phyloP scores from a whole-genome alignment of 306 rosid genomes.

The Clitoria ternatea region DNA sequence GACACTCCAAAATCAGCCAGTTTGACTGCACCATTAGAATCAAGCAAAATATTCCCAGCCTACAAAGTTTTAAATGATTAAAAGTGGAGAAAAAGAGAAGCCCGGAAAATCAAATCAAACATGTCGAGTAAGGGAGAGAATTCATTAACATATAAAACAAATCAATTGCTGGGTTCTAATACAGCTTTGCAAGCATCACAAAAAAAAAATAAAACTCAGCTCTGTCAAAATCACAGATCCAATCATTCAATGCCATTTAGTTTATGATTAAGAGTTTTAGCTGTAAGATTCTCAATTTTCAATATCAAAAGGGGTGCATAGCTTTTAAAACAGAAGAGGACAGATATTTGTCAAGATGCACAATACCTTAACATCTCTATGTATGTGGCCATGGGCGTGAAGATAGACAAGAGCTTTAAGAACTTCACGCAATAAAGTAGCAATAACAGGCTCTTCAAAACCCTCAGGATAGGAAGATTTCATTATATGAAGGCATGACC shows the following conservation, averaged over 20 bases:
- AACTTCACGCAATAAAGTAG: conserved; percentile 83
- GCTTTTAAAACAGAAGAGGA: neutral
- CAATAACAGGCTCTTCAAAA: conserved; percentile 91
- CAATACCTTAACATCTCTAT: conserved; percentile 93
- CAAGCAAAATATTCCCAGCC: conserved; percentile 95
- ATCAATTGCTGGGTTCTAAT: neutral
- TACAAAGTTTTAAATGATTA: conserved; percentile 37
- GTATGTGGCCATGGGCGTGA: conserved; percentile 91
- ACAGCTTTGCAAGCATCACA: conserved; percentile 22
- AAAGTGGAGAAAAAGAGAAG: conserved; percentile 16
- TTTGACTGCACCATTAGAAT: conserved; percentile 84
- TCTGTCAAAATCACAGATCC: neutral
- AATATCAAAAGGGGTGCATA: conserved; percentile 13
- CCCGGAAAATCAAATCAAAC: neutral
- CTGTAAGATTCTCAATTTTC: neutral
- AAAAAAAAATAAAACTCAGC: conserved; percentile 20
- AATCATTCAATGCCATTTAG: neutral
- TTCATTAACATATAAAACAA: neutral
- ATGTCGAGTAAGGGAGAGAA: neutral
- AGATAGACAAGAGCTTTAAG: conserved; percentile 94
- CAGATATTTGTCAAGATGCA: neutral
- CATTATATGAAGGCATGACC: conserved; percentile 97
- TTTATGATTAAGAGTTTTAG: conserved; percentile 14
- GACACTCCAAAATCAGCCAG: conserved; percentile 98
- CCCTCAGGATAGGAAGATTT: conserved; percentile 78